Conservation (phyloP, 2,329 filamentous ascomycete genomes). For the Aspergillus transmontanensis region DNA sequence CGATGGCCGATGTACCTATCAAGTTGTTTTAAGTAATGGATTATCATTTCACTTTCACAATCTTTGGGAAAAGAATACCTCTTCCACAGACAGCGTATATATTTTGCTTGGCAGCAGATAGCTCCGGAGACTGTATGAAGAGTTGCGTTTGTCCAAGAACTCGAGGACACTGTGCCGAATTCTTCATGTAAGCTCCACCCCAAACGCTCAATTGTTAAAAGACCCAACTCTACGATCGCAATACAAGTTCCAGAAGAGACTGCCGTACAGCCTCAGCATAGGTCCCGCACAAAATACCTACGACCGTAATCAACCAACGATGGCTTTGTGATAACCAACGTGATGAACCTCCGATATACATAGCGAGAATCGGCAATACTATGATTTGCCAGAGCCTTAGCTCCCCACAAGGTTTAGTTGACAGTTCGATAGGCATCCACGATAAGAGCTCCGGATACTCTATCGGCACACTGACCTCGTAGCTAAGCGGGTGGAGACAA, state of each 20-base stretch:
- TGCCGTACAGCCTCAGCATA: neutral
- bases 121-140: no score
- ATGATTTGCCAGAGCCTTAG: conserved; percentile 5
- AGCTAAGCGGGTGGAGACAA: neutral
- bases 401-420: neutral
- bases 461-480: conserved; percentile 1
- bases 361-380: conserved; percentile 11
- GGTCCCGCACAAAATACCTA: neutral
- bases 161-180: no score
- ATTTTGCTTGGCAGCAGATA: neutral
- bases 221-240: no score
- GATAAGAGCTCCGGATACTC: neutral
- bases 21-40: neutral
- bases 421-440: neutral
- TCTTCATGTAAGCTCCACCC: no score
- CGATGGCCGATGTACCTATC: neutral
- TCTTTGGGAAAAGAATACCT: neutral
- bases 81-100: neutral
- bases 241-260: neutral
- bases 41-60: neutral
- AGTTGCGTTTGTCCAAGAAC: no score
- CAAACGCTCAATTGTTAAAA: no score
- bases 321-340: neutral
- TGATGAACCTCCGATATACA: neutral
- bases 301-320: neutral